Percentiles rank a stretch among this genome's conserved stretches.
phyloP scores from a whole-genome alignment of 23 red algal genomes.

The Agarophyton chilense region DNA sequence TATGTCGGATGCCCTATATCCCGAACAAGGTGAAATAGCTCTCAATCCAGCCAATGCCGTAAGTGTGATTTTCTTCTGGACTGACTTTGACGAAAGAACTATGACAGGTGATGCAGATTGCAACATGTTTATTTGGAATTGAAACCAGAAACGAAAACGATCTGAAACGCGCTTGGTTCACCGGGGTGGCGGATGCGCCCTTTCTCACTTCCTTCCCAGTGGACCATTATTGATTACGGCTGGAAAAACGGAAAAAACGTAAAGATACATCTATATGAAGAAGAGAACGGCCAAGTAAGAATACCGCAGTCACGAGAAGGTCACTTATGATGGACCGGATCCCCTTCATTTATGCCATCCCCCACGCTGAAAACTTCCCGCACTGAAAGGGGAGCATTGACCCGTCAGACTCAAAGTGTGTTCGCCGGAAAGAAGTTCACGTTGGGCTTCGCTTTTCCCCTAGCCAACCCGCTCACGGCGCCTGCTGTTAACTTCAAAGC shows the following conservation, averaged over 20 bases:
- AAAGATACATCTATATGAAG: conserved; percentile 92
- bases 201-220: conserved; percentile 62
- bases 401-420: no score
- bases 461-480: no score
- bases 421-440: no score
- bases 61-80: conserved; percentile 73
- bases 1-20: neutral
- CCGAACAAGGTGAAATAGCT: neutral
- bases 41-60: conserved; percentile 1
- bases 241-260: conserved; percentile 87
- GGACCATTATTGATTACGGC: conserved; percentile 82
- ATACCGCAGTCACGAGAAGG: conserved; percentile 83
- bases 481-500: no score
- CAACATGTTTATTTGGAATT: conserved; percentile 83
- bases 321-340: no score
- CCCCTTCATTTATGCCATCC: no score
- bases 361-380: conserved; percentile 57
- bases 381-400: no score
- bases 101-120: conserved; percentile 63
- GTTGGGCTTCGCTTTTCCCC: no score
- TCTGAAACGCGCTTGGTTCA: conserved; percentile 72
- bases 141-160: conserved; percentile 44
- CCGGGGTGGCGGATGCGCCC: conserved; percentile 54
- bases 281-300: conserved; percentile 45
- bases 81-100: conserved; percentile 72